A percentile compares a stretch with the other conserved stretches of the same genome.
Conservation (phyloP, 768 basidiomycete species). For the Termitomyces sp. region DNA sequence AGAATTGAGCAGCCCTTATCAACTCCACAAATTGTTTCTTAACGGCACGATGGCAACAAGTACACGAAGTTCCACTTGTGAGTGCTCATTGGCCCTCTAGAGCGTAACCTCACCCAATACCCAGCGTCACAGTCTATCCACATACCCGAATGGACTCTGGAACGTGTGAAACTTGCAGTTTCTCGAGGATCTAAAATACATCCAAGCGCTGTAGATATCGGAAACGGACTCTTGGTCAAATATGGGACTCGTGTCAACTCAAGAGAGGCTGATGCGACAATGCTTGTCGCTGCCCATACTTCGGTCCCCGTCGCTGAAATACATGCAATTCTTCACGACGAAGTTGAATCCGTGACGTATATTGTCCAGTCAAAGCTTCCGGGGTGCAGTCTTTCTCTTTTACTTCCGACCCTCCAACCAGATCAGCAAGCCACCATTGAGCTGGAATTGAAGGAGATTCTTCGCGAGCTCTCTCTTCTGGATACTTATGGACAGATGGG, state of each 20-base stretch:
- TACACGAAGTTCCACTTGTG: not conserved
- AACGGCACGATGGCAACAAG: not conserved
- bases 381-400: not conserved
- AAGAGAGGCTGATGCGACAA: not conserved
- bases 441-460: not conserved
- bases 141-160: not conserved
- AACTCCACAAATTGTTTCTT: not conserved
- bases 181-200: not conserved
- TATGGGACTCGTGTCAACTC: not conserved
- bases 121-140: not conserved
- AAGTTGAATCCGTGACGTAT: not conserved
- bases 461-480: not conserved
- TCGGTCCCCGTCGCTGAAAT: not conserved
- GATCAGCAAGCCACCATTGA: not conserved
- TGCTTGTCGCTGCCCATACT: not conserved
- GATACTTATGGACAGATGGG: not conserved
- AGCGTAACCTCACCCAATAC: not conserved
- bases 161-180: not conserved
- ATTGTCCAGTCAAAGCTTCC: conserved; percentile 1
- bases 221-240: not conserved
- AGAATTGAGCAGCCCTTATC: not conserved
- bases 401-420: not conserved
- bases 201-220: not conserved
- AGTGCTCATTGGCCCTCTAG: not conserved
- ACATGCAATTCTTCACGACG: not conserved